Evolutionary conservation across 208 protist species (phyloP).

Genomic region (Leptomonas seymouri): DNA sequence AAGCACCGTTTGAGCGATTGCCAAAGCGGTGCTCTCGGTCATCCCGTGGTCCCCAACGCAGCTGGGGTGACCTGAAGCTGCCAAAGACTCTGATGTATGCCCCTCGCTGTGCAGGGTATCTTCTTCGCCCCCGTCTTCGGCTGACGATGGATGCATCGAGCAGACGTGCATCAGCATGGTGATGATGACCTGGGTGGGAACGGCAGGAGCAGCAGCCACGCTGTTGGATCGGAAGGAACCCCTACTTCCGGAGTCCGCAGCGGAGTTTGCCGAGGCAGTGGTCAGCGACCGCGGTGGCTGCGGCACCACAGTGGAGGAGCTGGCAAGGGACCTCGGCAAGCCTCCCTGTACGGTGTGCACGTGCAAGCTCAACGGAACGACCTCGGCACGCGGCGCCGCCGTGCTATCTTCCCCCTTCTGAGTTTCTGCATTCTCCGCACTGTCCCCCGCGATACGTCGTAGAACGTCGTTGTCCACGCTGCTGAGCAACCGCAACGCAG

Average conservation of each 20-base stretch:
- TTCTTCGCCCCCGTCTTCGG: neutral
- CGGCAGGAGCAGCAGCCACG: slow-evolving; percentile 1
- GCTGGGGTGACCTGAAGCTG: neutral
- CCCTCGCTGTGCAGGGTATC: no score
- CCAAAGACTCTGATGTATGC: neutral
- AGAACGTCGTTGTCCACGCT: slow-evolving; percentile 31
- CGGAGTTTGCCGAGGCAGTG: slow-evolving; percentile 14
- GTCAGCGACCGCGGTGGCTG: no score
- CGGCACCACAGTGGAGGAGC: no score
- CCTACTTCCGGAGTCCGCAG: neutral
- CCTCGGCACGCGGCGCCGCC: neutral
- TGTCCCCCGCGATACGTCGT: slow-evolving; percentile 21
- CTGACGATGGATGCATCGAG: neutral
- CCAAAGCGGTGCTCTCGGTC: slow-evolving; percentile 5
- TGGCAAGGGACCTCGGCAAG: neutral
- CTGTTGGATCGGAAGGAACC: slow-evolving; percentile 14
- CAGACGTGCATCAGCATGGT: slow-evolving; percentile 30
- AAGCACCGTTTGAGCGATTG: slow-evolving; percentile 9
- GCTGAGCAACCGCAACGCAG: slow-evolving; percentile 31
- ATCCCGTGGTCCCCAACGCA: neutral
- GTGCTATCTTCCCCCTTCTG: neutral
- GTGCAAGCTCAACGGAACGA: slow-evolving; percentile 32
- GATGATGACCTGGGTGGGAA: slow-evolving; percentile 23
- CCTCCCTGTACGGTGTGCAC: slow-evolving; percentile 25
- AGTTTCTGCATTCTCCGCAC: neutral